Base-by-base conservation (phyloP, 1,284 basidiomycete species). In the Trichosporon sp. region DNA sequence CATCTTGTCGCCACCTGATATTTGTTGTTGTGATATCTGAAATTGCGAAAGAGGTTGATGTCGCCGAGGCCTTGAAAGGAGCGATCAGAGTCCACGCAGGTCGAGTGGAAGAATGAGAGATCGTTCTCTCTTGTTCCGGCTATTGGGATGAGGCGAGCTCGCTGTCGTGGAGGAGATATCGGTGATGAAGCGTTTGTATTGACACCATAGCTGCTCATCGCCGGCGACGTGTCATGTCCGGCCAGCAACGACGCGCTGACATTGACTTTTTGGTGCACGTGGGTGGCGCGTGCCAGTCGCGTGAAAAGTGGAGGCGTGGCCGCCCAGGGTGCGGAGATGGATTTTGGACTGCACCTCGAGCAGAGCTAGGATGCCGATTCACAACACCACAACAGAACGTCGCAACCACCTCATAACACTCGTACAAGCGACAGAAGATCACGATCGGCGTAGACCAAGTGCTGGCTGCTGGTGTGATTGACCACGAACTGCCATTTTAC, bases 191-290 rank as follows among this genome's bases (percentile, higher is more conserved):
- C 25, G 49, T 54, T 31, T 14, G 27, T n/a, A 14, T 16, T 31
- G 27, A n/a, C n/a, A n/a, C n/a, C n/a, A n/a, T n/a, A n/a, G n/a
- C n/a, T n/a, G n/a, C n/a, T n/a, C n/a, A n/a, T 29, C 49, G 49
- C 49, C 49, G 14, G 13, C 25, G 49, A 54, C 49, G 25, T 54
- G 49, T 31, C 49, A 54, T 27, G 49, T 54, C 49, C 27, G 13
- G 49, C 13, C 27, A n/a, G 49, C 25, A 23, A 27, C 49, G 49
- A 27, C 49, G 25, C 49, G 27, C 49, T n/a, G 49, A 54, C 49
- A 44, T 56, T 40, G 57, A 58, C 57, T 36, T 58, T 36, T 36
- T 9, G 57, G 57, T 9, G 34, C 25, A 40, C 57, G 32, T 58
- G 57, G 2, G 16, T 2, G 3, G 21, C 57, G 13, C 36, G 57